These are phyloP conservation scores for Aspergillus ellipticus DNA, from an alignment of 495 filamentous ascomycete species.

Conservation along the genomic window DNA sequence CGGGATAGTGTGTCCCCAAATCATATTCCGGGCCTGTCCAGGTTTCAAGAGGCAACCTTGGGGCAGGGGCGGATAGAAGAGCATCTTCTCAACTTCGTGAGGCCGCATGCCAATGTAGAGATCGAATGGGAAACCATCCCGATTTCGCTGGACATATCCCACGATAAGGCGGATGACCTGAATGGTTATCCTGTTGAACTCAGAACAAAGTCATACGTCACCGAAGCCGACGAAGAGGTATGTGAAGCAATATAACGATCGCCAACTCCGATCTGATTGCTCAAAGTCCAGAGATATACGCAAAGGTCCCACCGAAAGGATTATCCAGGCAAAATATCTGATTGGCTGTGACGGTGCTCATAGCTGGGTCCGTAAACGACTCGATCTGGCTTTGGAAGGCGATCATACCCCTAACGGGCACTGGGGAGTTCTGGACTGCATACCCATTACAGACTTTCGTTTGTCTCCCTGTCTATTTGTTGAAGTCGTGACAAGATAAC, in stretches of 20 bases:
- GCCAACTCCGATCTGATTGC: background rate
- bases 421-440: conserved; percentile 56
- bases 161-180: conserved; percentile 31
- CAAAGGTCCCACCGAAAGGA: conserved; percentile 14
- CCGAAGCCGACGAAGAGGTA: background rate
- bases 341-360: conserved; percentile 61
- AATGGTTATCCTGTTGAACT: conserved; percentile 41
- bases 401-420: conserved; percentile 38
- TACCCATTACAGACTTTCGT: conserved; percentile 58
- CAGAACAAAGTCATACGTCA: background rate
- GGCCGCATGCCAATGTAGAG: conserved; percentile 21
- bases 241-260: background rate
- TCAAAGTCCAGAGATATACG: background rate
- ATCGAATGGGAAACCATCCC: conserved; percentile 42
- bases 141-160: conserved; percentile 24
- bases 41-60: conserved; percentile 48
- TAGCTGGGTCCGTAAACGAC: conserved; percentile 51
- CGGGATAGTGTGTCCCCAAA: conserved; percentile 1
- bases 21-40: conserved; percentile 26
- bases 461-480: background rate
- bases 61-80: conserved; percentile 52
- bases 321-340: conserved; percentile 49
- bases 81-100: conserved; percentile 45
- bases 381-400: conserved; percentile 36
- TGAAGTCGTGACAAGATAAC: background rate